Base-by-base conservation (phyloP, 306 rosid species). In the Vigna radiata region DNA sequence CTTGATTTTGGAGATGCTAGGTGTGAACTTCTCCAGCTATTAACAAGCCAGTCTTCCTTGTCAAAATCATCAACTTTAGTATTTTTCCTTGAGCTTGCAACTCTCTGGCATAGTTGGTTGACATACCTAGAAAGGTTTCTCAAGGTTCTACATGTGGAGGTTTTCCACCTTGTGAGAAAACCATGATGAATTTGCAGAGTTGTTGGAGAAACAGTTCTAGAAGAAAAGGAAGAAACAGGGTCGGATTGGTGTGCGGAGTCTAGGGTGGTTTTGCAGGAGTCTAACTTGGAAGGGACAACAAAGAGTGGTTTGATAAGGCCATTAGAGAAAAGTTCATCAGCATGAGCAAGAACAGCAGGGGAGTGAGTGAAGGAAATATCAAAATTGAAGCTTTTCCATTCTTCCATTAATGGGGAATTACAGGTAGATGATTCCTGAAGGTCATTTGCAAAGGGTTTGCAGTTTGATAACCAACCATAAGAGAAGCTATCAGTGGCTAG, bases 401-500 rank as follows among this genome's bases (percentile, higher is more conserved):
- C 79, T 49, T 61, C 79, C 7, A 44, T 25, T 7, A 72, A 72
- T 59, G 68, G 56, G 23, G 33, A 44, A 68, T 46, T 61, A 13
- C 54, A 23, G 14, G 41, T 18, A 23, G 73, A 27, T 62, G 52
- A 18, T 55, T 68, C 71, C 29, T 47, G 54, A 12, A 68, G 72
- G 54, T 48, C 48, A 61, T 68, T 29, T 14, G 10, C 74, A 37
- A 75, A 68, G 43, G 41, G 63, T 62, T 60, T 72, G 49, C 31
- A 68, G 63, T 82, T 75, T 29, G 87, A 77, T 76, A 88, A 53
- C 91, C 91, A 88, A 68, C 89, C 82, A 33, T 79, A 75, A 23
- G 89, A 88, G 84, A 88, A 88, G 79, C 91, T 88, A 25, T 86
- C 91, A 44, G 86, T 87, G 33, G 91, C 89, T 54, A 88, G 72